These are phyloP conservation scores for Ceratobasidium sp. DNA, from an alignment of 1,284 basidiomycete species.

Conservation along the genomic window DNA sequence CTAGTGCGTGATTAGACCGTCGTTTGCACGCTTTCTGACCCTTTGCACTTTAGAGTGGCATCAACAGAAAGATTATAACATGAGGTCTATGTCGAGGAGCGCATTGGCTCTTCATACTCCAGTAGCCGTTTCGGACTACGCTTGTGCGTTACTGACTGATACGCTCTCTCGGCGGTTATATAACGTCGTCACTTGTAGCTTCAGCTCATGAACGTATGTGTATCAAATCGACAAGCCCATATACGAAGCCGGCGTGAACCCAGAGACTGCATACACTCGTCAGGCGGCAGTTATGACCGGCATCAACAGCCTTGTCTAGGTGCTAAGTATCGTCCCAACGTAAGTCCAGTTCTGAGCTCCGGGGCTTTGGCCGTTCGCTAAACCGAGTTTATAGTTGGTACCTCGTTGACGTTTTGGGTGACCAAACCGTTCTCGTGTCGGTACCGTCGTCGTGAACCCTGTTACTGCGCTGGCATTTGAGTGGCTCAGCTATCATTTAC, in stretches of 20 bases:
- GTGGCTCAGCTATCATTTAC: background rate
- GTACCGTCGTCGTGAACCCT: slow-evolving; percentile 82
- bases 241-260: slow-evolving; percentile 15
- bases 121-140: slow-evolving; percentile 93
- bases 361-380: slow-evolving; percentile 50
- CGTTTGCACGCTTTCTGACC: background rate
- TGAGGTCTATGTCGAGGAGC: background rate
- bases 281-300: slow-evolving; percentile 98
- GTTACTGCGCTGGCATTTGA: background rate
- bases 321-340: slow-evolving; percentile 86
- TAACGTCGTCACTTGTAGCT: slow-evolving; percentile 49
- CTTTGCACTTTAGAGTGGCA: slow-evolving; percentile 75
- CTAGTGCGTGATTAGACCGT: slow-evolving; percentile 68
- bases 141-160: slow-evolving; percentile 70
- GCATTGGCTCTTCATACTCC: slow-evolving; percentile 23
- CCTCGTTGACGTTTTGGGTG: slow-evolving; percentile 92
- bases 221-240: slow-evolving; percentile 1
- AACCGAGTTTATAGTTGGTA: slow-evolving; percentile 79
- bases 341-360: slow-evolving; percentile 60
- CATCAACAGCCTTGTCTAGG: slow-evolving; percentile 91
- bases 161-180: slow-evolving; percentile 47
- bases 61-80: slow-evolving; percentile 73
- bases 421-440: slow-evolving; percentile 93
- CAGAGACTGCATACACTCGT: slow-evolving; percentile 97
- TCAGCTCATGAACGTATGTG: background rate